phyloP scores from a whole-genome alignment of 768 basidiomycete species.

The Auricularia auricula-judae region DNA sequence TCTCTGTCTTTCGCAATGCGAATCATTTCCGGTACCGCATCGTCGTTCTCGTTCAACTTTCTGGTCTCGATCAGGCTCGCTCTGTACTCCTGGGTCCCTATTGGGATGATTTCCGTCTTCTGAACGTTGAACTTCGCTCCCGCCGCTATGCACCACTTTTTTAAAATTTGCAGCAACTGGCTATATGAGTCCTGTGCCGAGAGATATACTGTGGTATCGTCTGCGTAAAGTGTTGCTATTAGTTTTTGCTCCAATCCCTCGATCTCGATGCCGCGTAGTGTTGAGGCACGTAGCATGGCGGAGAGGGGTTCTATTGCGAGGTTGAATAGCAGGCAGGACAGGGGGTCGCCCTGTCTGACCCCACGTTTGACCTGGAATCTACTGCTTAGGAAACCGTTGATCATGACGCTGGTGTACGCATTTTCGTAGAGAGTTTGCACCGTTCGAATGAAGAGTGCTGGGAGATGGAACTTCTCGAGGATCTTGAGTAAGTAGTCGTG shows the following conservation, averaged over 20 bases:
- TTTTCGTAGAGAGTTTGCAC: constrained; percentile 12
- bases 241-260: constrained; percentile 8
- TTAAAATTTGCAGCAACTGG: constrained; percentile 18
- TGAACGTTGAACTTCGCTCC: constrained; percentile 29
- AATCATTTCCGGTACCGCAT: constrained; percentile 11
- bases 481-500: constrained; percentile 12
- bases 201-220: constrained; percentile 30
- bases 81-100: constrained; percentile 17
- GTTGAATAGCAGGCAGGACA: constrained; percentile 15
- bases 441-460: constrained; percentile 10
- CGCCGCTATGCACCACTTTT: constrained; percentile 28
- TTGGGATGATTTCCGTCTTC: constrained; percentile 30
- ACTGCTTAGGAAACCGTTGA: constrained; percentile 5
- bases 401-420: constrained; percentile 10
- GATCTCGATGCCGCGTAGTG: not conserved
- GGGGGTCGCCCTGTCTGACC: constrained; percentile 14
- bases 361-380: constrained; percentile 9
- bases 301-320: constrained; percentile 14
- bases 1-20: constrained; percentile 21
- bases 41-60: not conserved
- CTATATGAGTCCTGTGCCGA: constrained; percentile 17
- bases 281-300: not conserved
- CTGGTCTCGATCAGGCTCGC: not conserved
- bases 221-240: constrained; percentile 26
- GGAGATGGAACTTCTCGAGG: constrained; percentile 6